phyloP scores from a whole-genome alignment of 805 yeast species.

The Hanseniaspora thailandica region DNA sequence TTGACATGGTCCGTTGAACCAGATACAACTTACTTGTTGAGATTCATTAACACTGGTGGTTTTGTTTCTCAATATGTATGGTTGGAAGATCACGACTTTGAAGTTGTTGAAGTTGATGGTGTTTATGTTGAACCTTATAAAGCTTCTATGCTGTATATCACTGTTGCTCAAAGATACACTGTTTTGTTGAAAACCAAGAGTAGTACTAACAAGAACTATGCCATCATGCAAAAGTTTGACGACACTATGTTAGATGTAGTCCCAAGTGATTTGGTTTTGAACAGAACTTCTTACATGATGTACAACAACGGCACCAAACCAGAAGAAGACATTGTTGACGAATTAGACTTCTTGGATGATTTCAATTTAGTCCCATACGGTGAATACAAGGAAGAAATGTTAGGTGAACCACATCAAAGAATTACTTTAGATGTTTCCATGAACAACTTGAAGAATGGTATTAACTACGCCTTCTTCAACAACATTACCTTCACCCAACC shows the following conservation, averaged over 20 bases:
- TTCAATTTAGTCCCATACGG: conserved; percentile 53
- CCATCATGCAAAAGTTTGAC: conserved; percentile 74
- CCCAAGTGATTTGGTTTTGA: conserved; percentile 54
- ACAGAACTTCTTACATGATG: conserved; percentile 63
- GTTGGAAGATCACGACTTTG: conserved; percentile 77
- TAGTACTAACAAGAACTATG: conserved; percentile 53
- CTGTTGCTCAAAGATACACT: conserved; percentile 87
- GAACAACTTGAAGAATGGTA: conserved; percentile 78
- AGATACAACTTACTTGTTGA: conserved; percentile 67
- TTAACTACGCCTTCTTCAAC: conserved; percentile 94
- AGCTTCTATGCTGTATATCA: conserved; percentile 61
- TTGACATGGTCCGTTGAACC: conserved; percentile 73
- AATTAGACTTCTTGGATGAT: conserved; percentile 58
- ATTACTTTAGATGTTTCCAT: conserved; percentile 64
- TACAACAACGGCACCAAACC: conserved; percentile 40
- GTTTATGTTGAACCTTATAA: conserved; percentile 63
- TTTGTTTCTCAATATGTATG: conserved; percentile 82
- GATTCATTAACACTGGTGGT: conserved; percentile 79
- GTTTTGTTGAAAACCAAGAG: conserved; percentile 65
- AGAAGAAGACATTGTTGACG: conserved; percentile 35
- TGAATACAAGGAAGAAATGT: conserved; percentile 37
- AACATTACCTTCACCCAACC: conserved; percentile 68
- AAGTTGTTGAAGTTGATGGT: conserved; percentile 89
- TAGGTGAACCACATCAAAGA: conserved; percentile 56
- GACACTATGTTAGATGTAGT: conserved; percentile 66